Conservation (phyloP, 2,329 filamentous ascomycete species). For the Blastomyces parvus region DNA sequence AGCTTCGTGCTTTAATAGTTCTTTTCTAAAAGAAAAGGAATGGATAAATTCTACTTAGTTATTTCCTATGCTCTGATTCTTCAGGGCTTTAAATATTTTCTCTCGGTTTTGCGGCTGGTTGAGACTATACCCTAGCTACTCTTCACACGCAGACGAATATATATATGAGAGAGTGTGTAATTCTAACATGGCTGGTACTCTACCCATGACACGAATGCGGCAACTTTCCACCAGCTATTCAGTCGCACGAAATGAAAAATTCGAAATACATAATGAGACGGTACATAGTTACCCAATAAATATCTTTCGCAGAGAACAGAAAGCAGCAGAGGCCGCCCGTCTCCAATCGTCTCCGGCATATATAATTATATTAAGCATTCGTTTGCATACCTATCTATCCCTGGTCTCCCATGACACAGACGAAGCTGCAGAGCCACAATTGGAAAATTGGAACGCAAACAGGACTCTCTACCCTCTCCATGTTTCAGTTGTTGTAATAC, state of each 20-base stretch:
- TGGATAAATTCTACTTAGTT: not conserved
- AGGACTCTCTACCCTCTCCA: too few species aligned
- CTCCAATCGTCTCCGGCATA: too few species aligned
- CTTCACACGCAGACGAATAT: not conserved
- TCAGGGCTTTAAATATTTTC: not conserved
- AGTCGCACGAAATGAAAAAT: not conserved
- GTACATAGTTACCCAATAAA: not conserved
- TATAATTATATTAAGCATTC: too few species aligned
- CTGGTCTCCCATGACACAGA: too few species aligned
- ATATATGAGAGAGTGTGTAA: not conserved
- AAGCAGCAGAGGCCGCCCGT: too few species aligned
- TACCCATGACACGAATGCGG: too few species aligned
- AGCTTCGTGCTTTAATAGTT: not conserved
- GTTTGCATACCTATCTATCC: too few species aligned
- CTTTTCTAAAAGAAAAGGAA: not conserved
- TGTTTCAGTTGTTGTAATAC: too few species aligned
- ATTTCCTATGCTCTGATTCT: not conserved
- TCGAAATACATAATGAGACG: not conserved
- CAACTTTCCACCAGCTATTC: not conserved
- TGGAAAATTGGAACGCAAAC: too few species aligned
- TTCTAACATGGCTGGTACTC: too few species aligned
- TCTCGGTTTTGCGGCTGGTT: not conserved
- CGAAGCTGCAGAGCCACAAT: too few species aligned
- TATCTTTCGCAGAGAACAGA: not conserved
- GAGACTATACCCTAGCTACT: not conserved